phyloP scores from a whole-genome alignment of 2,329 filamentous ascomycete genomes.

The Aspergillus viridinutans region DNA sequence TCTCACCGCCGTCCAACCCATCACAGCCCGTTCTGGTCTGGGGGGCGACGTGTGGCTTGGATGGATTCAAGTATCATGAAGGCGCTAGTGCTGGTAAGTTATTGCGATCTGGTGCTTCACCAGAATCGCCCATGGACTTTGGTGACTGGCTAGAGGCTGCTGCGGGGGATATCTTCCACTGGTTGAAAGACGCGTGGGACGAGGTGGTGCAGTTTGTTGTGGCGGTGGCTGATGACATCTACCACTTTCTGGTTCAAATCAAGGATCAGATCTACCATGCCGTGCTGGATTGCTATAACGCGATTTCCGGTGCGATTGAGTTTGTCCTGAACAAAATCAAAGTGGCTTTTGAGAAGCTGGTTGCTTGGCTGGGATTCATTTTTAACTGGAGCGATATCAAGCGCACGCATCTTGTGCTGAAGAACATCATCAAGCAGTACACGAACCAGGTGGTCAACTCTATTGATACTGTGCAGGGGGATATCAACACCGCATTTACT shows the following conservation, averaged over 20 bases:
- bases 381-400: slow-evolving; percentile 16
- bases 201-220: neutral
- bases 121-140: too few relatives aligned
- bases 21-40: too few relatives aligned
- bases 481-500: too few relatives aligned
- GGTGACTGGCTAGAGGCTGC: neutral
- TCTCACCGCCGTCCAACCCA: too few relatives aligned
- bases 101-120: too few relatives aligned
- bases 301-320: slow-evolving; percentile 6
- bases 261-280: slow-evolving; percentile 8
- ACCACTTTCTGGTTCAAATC: slow-evolving; percentile 7
- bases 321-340: slow-evolving; percentile 9
- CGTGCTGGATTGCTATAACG: slow-evolving; percentile 10
- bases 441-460: too few relatives aligned
- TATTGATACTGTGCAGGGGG: too few relatives aligned
- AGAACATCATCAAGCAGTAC: slow-evolving; percentile 8
- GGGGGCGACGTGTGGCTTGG: too few relatives aligned
- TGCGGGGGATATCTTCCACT: slow-evolving; percentile 1
- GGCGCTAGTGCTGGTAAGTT: too few relatives aligned
- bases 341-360: slow-evolving; percentile 1
- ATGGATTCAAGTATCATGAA: too few relatives aligned
- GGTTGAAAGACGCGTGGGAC: neutral
- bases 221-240: neutral
- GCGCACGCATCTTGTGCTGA: slow-evolving; percentile 9
- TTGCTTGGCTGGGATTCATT: slow-evolving; percentile 7